phyloP scores from a whole-genome alignment of 78 protist genomes.

The Dictyostelium capitatum region DNA sequence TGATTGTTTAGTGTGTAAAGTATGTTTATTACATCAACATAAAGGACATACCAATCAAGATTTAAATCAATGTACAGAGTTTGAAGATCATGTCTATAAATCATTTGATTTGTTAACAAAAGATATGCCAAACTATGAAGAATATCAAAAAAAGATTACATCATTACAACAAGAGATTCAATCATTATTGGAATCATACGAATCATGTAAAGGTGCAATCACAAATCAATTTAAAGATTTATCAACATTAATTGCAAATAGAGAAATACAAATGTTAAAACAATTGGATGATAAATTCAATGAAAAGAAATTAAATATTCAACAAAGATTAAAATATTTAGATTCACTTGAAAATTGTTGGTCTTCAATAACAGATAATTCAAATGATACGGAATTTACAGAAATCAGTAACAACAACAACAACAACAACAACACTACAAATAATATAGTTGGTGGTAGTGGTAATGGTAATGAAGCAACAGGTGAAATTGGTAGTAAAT shows the following conservation, averaged over 20 bases:
- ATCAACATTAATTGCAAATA: background rate
- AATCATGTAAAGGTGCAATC: constrained; percentile 13
- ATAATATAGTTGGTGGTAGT: background rate
- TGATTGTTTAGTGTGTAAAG: constrained; percentile 22
- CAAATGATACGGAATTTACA: background rate
- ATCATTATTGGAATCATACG: background rate
- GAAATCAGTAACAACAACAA: background rate
- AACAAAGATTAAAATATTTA: constrained; percentile 19
- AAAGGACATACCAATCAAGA: background rate
- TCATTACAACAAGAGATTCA: constrained; percentile 17
- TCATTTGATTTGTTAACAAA: background rate
- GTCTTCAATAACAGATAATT: background rate
- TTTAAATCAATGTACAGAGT: background rate
- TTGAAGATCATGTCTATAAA: background rate
- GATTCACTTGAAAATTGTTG: constrained; percentile 6
- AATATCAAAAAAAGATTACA: constrained; percentile 1
- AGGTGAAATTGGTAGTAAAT: background rate
- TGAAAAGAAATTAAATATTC: background rate
- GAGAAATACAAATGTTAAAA: background rate
- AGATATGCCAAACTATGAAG: constrained; percentile 10
- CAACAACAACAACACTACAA: background rate
- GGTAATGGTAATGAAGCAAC: background rate
- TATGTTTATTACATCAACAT: background rate
- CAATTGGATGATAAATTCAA: constrained; percentile 18
- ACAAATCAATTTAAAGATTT: constrained; percentile 20